phyloP scores from a whole-genome alignment of 768 basidiomycete species.

The Tephrocybe sp. region DNA sequence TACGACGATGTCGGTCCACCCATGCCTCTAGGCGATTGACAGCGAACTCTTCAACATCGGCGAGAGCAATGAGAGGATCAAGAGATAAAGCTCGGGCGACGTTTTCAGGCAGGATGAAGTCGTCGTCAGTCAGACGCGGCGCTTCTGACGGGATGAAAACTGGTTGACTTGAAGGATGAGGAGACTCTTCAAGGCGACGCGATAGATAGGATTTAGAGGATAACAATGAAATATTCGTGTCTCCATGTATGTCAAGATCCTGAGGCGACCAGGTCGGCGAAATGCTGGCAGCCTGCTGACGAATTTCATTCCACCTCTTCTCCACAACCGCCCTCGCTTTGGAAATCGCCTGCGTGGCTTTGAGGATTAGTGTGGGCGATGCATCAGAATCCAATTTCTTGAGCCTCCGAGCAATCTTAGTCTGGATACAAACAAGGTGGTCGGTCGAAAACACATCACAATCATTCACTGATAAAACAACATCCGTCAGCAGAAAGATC shows the following conservation, averaged over 20 bases:
- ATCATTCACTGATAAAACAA: conserved; percentile 21
- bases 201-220: conserved; percentile 26
- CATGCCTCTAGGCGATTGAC: conserved; percentile 28
- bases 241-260: conserved; percentile 23
- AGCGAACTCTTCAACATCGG: conserved; percentile 35
- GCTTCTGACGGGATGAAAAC: conserved; percentile 17
- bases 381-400: conserved; percentile 31
- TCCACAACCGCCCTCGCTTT: conserved; percentile 23
- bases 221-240: conserved; percentile 30
- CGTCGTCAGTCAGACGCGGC: conserved; percentile 16
- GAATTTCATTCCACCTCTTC: conserved; percentile 31
- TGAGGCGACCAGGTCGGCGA: conserved; percentile 23
- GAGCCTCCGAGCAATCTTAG: conserved; percentile 35
- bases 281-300: conserved; percentile 19
- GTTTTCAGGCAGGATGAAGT: neutral
- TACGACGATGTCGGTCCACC: conserved; percentile 19
- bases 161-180: neutral
- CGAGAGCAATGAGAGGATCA: conserved; percentile 21
- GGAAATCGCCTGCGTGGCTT: conserved; percentile 18
- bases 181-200: conserved; percentile 8
- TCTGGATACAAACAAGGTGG: conserved; percentile 30
- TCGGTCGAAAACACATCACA: conserved; percentile 26
- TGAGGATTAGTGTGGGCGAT: conserved; percentile 17
- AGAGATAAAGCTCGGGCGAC: conserved; percentile 2
- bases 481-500: conserved; percentile 31